Evolutionary conservation across 345 rosid species (phyloP).

Genomic region (Eucalyptus urophylla): DNA sequence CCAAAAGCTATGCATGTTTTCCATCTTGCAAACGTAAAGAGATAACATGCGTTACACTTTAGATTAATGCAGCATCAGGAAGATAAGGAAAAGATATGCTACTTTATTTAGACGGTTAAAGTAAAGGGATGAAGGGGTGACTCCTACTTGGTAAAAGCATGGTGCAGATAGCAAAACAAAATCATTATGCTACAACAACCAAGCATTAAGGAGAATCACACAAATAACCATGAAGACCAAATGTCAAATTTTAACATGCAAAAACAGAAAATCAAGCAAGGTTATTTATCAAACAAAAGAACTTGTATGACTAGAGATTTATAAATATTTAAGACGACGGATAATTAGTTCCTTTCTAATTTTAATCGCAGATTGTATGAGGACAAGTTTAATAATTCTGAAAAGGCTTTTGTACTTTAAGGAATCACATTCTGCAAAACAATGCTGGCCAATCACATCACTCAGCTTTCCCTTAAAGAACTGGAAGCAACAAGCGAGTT

Average conservation of each 20-base stretch:
- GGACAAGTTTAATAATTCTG: neutral
- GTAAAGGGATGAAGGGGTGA: neutral
- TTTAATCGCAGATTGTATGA: neutral
- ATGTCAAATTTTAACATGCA: neutral
- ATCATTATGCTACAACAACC: neutral
- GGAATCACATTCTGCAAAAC: neutral
- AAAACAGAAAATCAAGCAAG: neutral
- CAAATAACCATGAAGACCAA: neutral
- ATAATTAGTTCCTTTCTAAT: neutral
- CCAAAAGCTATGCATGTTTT: slow-evolving; percentile 67
- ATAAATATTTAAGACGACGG: neutral
- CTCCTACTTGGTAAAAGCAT: neutral
- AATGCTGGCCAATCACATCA: neutral
- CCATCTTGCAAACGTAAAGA: slow-evolving; percentile 33
- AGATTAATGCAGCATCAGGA: neutral
- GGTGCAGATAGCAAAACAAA: neutral
- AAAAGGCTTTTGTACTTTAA: neutral
- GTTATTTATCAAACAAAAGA: neutral
- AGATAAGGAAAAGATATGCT: neutral
- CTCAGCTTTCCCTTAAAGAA: neutral
- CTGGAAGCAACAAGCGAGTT: neutral
- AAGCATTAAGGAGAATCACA: neutral
- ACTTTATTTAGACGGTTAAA: neutral
- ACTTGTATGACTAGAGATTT: neutral
- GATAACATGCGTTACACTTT: neutral